A percentile compares a stretch with the other conserved stretches of the same genome.
Evolutionary conservation across 1,284 basidiomycete genomes (phyloP).

Genomic region (Sporisorium sorghi): DNA sequence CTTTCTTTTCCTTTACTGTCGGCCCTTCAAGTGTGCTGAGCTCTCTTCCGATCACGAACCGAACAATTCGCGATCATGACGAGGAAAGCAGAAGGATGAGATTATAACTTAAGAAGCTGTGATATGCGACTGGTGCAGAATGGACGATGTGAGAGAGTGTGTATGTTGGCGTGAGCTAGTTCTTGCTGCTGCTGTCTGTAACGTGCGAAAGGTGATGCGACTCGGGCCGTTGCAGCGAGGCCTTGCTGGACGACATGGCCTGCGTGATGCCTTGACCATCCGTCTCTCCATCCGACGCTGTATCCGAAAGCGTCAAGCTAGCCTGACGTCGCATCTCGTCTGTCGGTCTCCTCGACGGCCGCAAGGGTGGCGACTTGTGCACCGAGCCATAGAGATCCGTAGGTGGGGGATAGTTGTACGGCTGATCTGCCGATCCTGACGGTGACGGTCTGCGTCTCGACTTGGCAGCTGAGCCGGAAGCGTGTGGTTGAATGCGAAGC

Average conservation of each 20-base stretch:
- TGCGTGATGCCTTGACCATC: slow-evolving; percentile 12
- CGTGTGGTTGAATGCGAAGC: slow-evolving; percentile 22
- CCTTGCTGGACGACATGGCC: slow-evolving; percentile 13
- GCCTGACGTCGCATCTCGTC: slow-evolving; percentile 45
- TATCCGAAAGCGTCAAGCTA: slow-evolving; percentile 32
- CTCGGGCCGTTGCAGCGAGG: slow-evolving; percentile 25
- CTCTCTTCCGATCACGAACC: neutral
- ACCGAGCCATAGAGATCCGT: slow-evolving; percentile 32
- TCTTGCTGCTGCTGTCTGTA: slow-evolving; percentile 9
- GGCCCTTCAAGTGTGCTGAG: neutral
- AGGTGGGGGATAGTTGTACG: slow-evolving; percentile 35
- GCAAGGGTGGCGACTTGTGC: slow-evolving; percentile 26
- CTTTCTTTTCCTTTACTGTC: slow-evolving; percentile 1
- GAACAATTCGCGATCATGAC: neutral
- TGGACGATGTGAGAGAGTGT: neutral
- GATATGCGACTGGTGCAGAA: too few species aligned
- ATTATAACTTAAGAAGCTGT: slow-evolving; percentile 1
- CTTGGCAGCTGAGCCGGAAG: slow-evolving; percentile 12
- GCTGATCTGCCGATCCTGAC: slow-evolving; percentile 16
- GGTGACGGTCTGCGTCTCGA: slow-evolving; percentile 28
- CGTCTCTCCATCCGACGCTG: slow-evolving; percentile 22
- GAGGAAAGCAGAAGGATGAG: slow-evolving; percentile 7
- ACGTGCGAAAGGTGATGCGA: slow-evolving; percentile 38
- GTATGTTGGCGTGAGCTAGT: neutral
- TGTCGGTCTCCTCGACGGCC: slow-evolving; percentile 11